These are phyloP conservation scores for Pseudovirgaria hyperparasitica DNA, from an alignment of 2,329 filamentous ascomycete species.

Conservation along the genomic window DNA sequence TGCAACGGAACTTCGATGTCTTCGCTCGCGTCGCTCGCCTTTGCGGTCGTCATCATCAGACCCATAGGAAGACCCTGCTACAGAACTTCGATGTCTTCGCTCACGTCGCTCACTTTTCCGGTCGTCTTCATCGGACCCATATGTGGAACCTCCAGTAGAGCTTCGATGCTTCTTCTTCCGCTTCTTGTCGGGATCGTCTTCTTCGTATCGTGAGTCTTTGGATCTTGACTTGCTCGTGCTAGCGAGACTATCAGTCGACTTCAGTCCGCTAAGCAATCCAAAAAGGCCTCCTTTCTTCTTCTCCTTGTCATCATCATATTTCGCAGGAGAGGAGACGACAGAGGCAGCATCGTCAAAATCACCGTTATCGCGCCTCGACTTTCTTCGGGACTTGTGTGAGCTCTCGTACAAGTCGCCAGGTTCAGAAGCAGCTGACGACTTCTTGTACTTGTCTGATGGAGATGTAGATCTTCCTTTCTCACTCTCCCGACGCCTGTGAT, in stretches of 20 bases:
- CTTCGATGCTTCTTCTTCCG: slow-evolving; percentile 34
- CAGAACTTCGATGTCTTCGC: slow-evolving; percentile 19
- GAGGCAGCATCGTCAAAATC: slow-evolving; percentile 28
- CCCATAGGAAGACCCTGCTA: slow-evolving; percentile 10
- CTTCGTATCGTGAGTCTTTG: slow-evolving; percentile 15
- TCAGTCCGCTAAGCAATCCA: slow-evolving; percentile 30
- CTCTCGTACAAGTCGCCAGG: slow-evolving; percentile 26
- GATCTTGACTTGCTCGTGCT: slow-evolving; percentile 21
- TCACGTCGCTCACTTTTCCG: slow-evolving; percentile 23
- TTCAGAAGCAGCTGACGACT: slow-evolving; percentile 26
- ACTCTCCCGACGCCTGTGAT: slow-evolving; percentile 10
- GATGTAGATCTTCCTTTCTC: slow-evolving; percentile 20
- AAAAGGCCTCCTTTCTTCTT: slow-evolving; percentile 34
- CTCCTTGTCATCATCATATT: slow-evolving; percentile 27
- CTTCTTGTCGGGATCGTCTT: slow-evolving; percentile 27
- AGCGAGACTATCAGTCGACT: slow-evolving; percentile 25
- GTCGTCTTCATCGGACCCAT: slow-evolving; percentile 22
- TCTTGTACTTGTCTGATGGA: slow-evolving; percentile 12
- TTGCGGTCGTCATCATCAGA: slow-evolving; percentile 17
- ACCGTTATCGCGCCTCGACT: slow-evolving; percentile 28
- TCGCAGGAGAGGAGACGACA: slow-evolving; percentile 26
- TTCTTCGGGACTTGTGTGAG: slow-evolving; percentile 24
- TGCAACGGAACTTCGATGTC: slow-evolving; percentile 20
- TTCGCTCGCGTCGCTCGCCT: slow-evolving; percentile 25
- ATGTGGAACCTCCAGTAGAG: slow-evolving; percentile 24